Percentiles rank a stretch among this genome's conserved stretches.
Conservation (phyloP, 805 yeast genomes). For the Lachancea mirantina region DNA sequence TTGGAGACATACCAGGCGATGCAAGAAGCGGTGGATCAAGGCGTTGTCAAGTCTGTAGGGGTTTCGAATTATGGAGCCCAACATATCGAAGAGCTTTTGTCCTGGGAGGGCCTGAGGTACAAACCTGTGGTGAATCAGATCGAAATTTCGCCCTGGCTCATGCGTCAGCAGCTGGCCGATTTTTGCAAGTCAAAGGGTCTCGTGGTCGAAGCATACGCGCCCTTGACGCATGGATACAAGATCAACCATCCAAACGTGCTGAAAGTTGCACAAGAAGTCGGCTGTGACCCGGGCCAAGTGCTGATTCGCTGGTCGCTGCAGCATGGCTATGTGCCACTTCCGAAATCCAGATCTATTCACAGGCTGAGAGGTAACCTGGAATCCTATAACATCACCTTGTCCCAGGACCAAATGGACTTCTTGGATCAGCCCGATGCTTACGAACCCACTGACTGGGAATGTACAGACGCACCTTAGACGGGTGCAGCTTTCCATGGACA, state of each 20-base stretch:
- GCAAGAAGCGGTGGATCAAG: slow-evolving; percentile 60
- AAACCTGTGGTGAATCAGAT: slow-evolving; percentile 75
- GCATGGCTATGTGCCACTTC: slow-evolving; percentile 65
- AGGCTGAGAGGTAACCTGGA: slow-evolving; percentile 52
- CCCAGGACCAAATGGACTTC: slow-evolving; percentile 34
- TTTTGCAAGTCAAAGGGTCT: slow-evolving; percentile 51
- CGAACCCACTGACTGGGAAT: slow-evolving; percentile 75
- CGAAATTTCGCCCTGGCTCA: slow-evolving; percentile 81
- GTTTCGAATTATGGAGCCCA: slow-evolving; percentile 65
- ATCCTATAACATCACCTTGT: slow-evolving; percentile 44
- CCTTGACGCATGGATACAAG: slow-evolving; percentile 60
- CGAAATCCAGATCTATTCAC: slow-evolving; percentile 49
- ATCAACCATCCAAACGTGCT: slow-evolving; percentile 47
- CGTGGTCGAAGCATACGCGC: slow-evolving; percentile 69
- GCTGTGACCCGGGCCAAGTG: slow-evolving; percentile 52
- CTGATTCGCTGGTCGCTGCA: slow-evolving; percentile 66
- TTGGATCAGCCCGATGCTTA: slow-evolving; percentile 49
- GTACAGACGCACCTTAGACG: slow-evolving; percentile 49
- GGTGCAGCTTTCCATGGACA: no score
- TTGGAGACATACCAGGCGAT: slow-evolving; percentile 63
- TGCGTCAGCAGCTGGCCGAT: slow-evolving; percentile 54
- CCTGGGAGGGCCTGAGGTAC: slow-evolving; percentile 46
- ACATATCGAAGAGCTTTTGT: slow-evolving; percentile 54
- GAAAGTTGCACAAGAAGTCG: slow-evolving; percentile 42
- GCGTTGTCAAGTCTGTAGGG: slow-evolving; percentile 60